These are phyloP conservation scores for Fusarium sp. DNA, from an alignment of 2,329 filamentous ascomycete genomes.

Conservation along the genomic window DNA sequence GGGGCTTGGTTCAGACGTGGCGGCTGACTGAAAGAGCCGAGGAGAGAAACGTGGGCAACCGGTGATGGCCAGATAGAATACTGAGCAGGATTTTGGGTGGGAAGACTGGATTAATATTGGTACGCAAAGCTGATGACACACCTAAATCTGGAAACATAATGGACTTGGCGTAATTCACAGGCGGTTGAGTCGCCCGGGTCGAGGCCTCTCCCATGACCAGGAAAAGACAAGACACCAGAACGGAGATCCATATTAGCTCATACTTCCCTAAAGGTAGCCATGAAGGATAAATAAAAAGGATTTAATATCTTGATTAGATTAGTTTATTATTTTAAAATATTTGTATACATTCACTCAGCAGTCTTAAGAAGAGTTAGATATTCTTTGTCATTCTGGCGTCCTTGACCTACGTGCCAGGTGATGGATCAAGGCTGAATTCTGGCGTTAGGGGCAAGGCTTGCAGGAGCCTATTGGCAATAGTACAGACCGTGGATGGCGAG, in stretches of 20 bases:
- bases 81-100: background rate
- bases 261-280: background rate
- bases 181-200: background rate
- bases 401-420: background rate
- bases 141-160: background rate
- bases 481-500: background rate
- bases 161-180: background rate
- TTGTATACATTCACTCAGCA: fast-evolving
- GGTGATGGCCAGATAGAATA: background rate
- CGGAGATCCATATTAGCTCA: background rate
- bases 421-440: background rate
- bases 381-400: background rate
- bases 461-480: background rate
- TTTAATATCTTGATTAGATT: background rate
- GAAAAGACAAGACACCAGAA: background rate
- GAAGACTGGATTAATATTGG: background rate
- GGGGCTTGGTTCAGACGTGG: background rate
- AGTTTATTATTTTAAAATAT: background rate
- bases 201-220: background rate
- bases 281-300: background rate
- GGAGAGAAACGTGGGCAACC: background rate
- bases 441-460: background rate
- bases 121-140: background rate
- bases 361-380: background rate
- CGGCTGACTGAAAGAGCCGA: background rate